Conservation (phyloP, 352 stramenopile genomes). For the Pythium apleroticum region DNA sequence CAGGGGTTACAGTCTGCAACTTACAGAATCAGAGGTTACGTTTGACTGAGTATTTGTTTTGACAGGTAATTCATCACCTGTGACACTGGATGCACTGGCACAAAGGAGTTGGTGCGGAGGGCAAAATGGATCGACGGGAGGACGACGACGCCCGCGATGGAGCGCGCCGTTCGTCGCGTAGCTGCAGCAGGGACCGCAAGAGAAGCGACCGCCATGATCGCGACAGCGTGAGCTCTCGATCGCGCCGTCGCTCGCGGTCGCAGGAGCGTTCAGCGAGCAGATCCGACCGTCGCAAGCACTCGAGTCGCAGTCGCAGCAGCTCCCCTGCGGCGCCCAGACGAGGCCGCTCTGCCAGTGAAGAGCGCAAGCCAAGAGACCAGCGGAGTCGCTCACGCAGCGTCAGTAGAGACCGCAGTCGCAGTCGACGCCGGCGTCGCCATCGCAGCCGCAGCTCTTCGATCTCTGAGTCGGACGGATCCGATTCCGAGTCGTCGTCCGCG, state of each 20-base stretch:
- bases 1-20: too few relatives aligned
- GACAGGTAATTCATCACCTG: background rate
- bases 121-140: background rate
- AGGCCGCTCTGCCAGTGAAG: background rate
- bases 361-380: background rate
- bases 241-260: conserved; percentile 22
- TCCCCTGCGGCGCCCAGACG: background rate
- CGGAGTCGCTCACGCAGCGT: conserved; percentile 18
- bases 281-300: background rate
- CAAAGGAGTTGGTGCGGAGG: background rate
- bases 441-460: conserved; percentile 38
- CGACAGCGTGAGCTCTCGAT: conserved; percentile 16
- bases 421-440: conserved; percentile 18
- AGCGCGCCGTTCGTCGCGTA: conserved; percentile 9
- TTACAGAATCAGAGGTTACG: too few relatives aligned
- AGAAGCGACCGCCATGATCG: background rate
- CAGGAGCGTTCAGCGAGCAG: conserved; percentile 6
- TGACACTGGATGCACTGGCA: background rate
- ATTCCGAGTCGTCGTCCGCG: conserved; percentile 26
- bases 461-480: conserved; percentile 26
- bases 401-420: conserved; percentile 22
- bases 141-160: background rate
- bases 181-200: conserved; percentile 6
- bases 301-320: background rate
- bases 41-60: background rate